Evolutionary conservation across 2,329 filamentous ascomycete genomes (phyloP).

Genomic region (Sordariomycetes sp.): DNA sequence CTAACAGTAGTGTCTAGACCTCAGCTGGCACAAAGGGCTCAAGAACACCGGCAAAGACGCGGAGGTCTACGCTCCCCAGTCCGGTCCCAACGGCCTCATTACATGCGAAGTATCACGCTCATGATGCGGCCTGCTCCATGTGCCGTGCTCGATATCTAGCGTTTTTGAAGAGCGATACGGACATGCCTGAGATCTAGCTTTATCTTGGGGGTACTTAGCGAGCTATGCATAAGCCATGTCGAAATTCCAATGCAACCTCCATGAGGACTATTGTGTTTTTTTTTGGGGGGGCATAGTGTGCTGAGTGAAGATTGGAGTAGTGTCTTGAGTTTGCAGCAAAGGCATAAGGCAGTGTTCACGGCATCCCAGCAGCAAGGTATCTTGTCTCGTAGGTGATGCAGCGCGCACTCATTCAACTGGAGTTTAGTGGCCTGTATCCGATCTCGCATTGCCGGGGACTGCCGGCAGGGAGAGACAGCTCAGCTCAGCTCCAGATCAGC

Average conservation of each 20-base stretch:
- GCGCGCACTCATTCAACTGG: too few species aligned
- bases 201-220: background rate
- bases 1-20: conserved; percentile 36
- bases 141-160: background rate
- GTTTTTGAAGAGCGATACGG: background rate
- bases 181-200: background rate
- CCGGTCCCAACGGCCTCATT: conserved; percentile 87
- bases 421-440: too few species aligned
- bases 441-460: too few species aligned
- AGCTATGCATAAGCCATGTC: background rate
- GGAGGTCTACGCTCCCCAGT: conserved; percentile 89
- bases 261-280: background rate
- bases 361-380: too few species aligned
- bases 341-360: background rate
- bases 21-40: conserved; percentile 91
- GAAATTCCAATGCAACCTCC: background rate
- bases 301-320: background rate
- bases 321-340: background rate
- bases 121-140: background rate
- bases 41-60: conserved; percentile 95
- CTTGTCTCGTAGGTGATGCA: too few species aligned
- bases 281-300: background rate
- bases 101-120: conserved; percentile 70
- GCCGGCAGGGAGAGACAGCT: too few species aligned
- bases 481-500: too few species aligned